Conservation (phyloP, 129 eudicot genomes). For the Silybum marianum region DNA sequence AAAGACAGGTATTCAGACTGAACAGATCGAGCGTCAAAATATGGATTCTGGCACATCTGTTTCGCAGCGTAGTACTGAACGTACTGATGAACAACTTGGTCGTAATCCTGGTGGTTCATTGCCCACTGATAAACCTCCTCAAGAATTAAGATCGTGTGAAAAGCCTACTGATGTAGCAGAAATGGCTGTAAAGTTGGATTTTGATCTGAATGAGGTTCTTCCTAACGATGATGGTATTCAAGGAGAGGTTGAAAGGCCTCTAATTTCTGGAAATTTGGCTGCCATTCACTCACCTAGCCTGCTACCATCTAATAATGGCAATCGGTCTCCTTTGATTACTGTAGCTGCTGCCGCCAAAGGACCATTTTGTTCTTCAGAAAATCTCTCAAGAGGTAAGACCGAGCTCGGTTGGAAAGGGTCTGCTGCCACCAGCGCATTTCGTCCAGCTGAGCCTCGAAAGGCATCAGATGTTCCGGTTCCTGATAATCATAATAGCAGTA, state of each 20-base stretch:
- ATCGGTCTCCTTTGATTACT: conserved; percentile 62
- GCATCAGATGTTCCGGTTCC: conserved; percentile 22
- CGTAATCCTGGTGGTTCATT: neutral
- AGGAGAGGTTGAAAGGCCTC: conserved; percentile 44
- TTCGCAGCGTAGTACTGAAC: conserved; percentile 10
- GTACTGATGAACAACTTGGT: conserved; percentile 19
- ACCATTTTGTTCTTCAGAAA: conserved; percentile 81
- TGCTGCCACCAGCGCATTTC: conserved; percentile 97
- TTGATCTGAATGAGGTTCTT: conserved; percentile 90
- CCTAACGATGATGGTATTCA: conserved; percentile 63
- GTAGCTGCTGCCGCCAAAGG: conserved; percentile 94
- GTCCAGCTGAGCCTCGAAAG: conserved; percentile 94
- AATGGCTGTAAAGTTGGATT: conserved; percentile 50
- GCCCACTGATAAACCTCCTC: conserved; percentile 7
- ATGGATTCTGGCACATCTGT: conserved; percentile 27
- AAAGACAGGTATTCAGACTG: neutral
- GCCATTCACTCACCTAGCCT: conserved; percentile 32
- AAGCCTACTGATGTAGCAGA: conserved; percentile 32
- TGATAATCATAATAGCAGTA: conserved; percentile 32
- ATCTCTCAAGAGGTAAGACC: conserved; percentile 58
- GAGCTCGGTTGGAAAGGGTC: conserved; percentile 98
- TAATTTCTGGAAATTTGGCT: conserved; percentile 13
- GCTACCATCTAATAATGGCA: conserved; percentile 26
- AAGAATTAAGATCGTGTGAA: conserved; percentile 26
- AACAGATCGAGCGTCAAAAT: conserved; percentile 22